Base-by-base conservation (phyloP, 129 eudicot genomes). In the Helianthus tuberosus region DNA sequence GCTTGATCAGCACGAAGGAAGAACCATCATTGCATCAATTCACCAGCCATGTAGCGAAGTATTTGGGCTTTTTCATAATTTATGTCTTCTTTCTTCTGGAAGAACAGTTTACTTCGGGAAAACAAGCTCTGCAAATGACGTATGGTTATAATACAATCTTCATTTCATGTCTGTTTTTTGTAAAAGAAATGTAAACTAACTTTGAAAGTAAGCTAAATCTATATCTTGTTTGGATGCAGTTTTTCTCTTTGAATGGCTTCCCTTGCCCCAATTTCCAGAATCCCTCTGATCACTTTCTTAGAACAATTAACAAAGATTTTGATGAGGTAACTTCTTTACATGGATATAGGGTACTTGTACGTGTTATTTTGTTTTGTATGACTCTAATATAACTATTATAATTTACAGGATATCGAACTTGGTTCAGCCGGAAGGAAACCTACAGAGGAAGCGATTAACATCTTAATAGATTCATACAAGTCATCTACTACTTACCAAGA, bases 1-100 rank as follows among this genome's bases (percentile, higher is more conserved):
- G 68, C 85, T 84, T 6, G 90, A 88, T 43, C 75, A 75, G 69
- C 84, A 82, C 20, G 85, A 89, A 13, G 75, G 71, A 54, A 83
- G 73, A 62, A 89, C 96, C 41, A 82, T 93, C 35, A 57, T 93
- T 23, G 87, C 84, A 6, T 87, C 98, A 2, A 89, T 93, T 59
- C 98, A 89, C 75, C 98, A 89, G 52, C 96, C 98, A 0, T 85
- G 95, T 38, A 84, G 78, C 17, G 95, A 93, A 79, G 96, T 93
- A 2, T 93, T 87, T 65, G 87, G 81, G 67, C 95, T 93, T 50
- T 93, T 93, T 39, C 84, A 89, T 29, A 86, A 93, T 74, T 0
- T 93, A 20, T 20, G 96, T 82, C 96, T 93, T 65, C 69, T 89
- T 15, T 85, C 98, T 8, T 73, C 75, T 1, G 96, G 98, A 11